Conservation (phyloP, 805 yeast genomes). For the Candida glaebosa region DNA sequence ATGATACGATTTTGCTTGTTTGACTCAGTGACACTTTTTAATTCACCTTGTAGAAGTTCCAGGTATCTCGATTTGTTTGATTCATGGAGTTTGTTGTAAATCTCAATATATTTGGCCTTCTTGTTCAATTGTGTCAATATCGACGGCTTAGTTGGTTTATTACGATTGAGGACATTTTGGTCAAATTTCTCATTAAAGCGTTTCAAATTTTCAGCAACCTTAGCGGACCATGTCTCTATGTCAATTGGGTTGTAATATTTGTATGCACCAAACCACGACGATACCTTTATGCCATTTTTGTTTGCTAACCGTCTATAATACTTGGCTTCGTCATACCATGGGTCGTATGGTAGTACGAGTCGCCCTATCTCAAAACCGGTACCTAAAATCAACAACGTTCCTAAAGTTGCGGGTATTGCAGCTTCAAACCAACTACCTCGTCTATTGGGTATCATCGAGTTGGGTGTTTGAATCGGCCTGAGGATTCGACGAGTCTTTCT, state of each 20-base stretch:
- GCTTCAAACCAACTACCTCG: constrained; percentile 12
- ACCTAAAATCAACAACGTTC: constrained; percentile 47
- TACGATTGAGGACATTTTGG: not conserved
- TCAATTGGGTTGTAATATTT: constrained; percentile 52
- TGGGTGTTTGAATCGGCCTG: constrained; percentile 6
- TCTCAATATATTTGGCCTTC: constrained; percentile 26
- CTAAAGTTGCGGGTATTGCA: constrained; percentile 22
- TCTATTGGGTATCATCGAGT: constrained; percentile 2
- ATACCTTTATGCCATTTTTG: constrained; percentile 45
- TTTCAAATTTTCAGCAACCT: constrained; percentile 19
- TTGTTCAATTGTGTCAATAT: constrained; percentile 8
- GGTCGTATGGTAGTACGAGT: constrained; percentile 48
- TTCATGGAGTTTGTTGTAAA: constrained; percentile 23
- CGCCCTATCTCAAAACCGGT: constrained; percentile 57
- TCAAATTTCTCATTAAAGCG: constrained; percentile 12
- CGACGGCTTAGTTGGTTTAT: not conserved
- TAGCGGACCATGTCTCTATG: constrained; percentile 29
- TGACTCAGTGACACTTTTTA: constrained; percentile 30
- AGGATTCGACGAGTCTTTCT: constrained; percentile 11
- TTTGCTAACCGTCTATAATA: constrained; percentile 49
- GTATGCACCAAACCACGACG: constrained; percentile 67
- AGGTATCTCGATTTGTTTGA: constrained; percentile 19
- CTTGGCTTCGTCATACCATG: constrained; percentile 70
- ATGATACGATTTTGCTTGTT: constrained; percentile 37
- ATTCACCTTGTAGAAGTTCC: constrained; percentile 21